phyloP scores from a whole-genome alignment of 179 eudicot species.

The Camellia oleifera region DNA sequence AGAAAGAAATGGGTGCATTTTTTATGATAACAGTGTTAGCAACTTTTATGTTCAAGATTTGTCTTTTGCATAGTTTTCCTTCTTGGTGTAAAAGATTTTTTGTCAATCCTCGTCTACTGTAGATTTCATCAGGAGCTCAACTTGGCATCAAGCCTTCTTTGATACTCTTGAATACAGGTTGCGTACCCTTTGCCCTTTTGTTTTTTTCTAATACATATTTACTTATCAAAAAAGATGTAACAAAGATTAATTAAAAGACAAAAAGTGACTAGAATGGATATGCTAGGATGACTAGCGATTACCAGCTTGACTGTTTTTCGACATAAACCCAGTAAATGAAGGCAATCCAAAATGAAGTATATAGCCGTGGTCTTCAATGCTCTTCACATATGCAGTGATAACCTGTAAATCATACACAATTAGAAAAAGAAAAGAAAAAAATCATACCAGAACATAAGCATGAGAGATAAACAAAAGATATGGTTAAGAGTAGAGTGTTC shows the following conservation, averaged over 20 bases:
- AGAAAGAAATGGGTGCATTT: too few species aligned
- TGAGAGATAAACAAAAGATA: neutral
- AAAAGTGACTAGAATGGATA: neutral
- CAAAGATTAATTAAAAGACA: neutral
- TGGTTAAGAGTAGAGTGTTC: neutral
- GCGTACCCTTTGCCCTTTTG: too few species aligned
- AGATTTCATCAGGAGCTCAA: too few species aligned
- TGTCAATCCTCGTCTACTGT: too few species aligned
- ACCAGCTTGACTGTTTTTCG: slow-evolving; percentile 58
- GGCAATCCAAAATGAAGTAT: slow-evolving; percentile 83
- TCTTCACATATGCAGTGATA: slow-evolving; percentile 75
- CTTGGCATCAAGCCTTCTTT: too few species aligned
- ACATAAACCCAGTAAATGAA: slow-evolving; percentile 84
- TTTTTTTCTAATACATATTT: too few species aligned
- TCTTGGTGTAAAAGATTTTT: too few species aligned
- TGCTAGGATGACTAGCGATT: slow-evolving; percentile 7
- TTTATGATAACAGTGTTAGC: too few species aligned
- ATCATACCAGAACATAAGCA: neutral
- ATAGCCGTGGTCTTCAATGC: slow-evolving; percentile 99
- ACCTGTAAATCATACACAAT: slow-evolving; percentile 42
- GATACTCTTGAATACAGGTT: too few species aligned
- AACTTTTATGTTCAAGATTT: too few species aligned
- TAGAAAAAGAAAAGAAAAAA: neutral
- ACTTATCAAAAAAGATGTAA: neutral
- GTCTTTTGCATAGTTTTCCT: too few species aligned